Base-by-base conservation (phyloP, 169 alveolate genomes). In the Perkinsus olseni region DNA sequence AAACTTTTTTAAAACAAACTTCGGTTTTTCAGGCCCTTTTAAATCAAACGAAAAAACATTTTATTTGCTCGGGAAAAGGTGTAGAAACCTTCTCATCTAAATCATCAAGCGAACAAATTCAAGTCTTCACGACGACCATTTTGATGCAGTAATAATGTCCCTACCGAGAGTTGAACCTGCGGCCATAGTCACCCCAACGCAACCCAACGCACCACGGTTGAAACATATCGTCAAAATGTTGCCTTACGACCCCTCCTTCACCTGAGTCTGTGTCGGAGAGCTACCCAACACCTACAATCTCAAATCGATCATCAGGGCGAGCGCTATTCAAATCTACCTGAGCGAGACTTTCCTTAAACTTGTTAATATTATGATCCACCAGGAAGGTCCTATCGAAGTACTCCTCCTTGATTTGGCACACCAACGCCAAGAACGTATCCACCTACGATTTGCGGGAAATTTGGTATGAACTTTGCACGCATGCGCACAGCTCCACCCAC, bases 361-460 rank as follows among this genome's bases (percentile, higher is more conserved):
- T 93, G 39, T 50, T 45, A 45, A 94, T 50, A 62, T 94, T 94
- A 74, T 92, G 91, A 50, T 94, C 95, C 21, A 97, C 95, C 92
- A 98, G 92, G 93, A 96, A 96, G 93, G 96, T 97, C 92, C 98
- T 97, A 45, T 97, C 98, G 94, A 96, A 97, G 92, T 96, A 96
- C 38, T 96, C 96, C 39, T 96, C 98, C 91, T 97, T 96, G 31
- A 97, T 94, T 0, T 97, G 93, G 91, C 98, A 96, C 37, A 97
- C 97, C 40, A 98, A 93, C 13, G 97, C 98, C 37, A 97, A 94
- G 94, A 95, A 96, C 31, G 74, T 91, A 40, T 62, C 82, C 28
- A 62, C 82, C 82, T 62, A 21, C 82, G 31, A 62, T 62, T 28
- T 21, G 82, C 82, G 82, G 34, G 17, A 62, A 62, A 62, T 13